Conservation (phyloP, 1,284 basidiomycete species). For the Testicularia cyperi region DNA sequence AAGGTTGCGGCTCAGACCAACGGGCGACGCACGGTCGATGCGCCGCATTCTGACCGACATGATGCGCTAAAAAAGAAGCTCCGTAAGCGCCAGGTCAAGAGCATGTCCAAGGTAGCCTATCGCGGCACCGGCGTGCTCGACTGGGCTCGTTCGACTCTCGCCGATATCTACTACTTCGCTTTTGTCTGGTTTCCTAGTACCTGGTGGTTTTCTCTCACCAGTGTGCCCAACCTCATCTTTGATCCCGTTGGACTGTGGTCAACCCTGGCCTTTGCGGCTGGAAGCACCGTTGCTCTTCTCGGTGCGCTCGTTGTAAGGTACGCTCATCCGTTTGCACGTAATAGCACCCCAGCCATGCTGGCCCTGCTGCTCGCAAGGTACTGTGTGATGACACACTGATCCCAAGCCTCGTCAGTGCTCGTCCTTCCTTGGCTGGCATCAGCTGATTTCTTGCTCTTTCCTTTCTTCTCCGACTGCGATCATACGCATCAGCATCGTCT, state of each 20-base stretch:
- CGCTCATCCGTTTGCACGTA: background rate
- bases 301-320: slow-evolving; percentile 11
- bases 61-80: background rate
- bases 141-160: slow-evolving; percentile 9
- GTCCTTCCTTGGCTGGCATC: background rate
- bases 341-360: too few relatives aligned
- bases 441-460: background rate
- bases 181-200: slow-evolving; percentile 20
- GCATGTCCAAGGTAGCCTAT: slow-evolving; percentile 7
- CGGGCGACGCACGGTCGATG: too few relatives aligned
- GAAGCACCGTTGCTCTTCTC: slow-evolving; percentile 13
- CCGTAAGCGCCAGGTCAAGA: slow-evolving; percentile 17
- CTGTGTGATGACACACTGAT: too few relatives aligned
- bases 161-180: slow-evolving; percentile 16
- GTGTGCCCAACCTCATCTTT: slow-evolving; percentile 15
- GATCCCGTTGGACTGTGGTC: slow-evolving; percentile 17
- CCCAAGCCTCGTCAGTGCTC: too few relatives aligned
- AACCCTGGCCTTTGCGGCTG: slow-evolving; percentile 12
- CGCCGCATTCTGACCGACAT: too few relatives aligned
- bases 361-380: too few relatives aligned
- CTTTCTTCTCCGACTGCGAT: background rate
- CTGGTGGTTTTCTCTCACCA: slow-evolving; percentile 23
- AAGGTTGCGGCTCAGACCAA: too few relatives aligned
- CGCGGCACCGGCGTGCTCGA: slow-evolving; percentile 8
- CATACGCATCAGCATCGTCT: slow-evolving; percentile 7